A percentile compares a stretch with the other conserved stretches of the same genome.
These are phyloP conservation scores for Trichomonas vaginalis DNA, from an alignment of 208 protist genomes.

Conservation along the genomic window DNA sequence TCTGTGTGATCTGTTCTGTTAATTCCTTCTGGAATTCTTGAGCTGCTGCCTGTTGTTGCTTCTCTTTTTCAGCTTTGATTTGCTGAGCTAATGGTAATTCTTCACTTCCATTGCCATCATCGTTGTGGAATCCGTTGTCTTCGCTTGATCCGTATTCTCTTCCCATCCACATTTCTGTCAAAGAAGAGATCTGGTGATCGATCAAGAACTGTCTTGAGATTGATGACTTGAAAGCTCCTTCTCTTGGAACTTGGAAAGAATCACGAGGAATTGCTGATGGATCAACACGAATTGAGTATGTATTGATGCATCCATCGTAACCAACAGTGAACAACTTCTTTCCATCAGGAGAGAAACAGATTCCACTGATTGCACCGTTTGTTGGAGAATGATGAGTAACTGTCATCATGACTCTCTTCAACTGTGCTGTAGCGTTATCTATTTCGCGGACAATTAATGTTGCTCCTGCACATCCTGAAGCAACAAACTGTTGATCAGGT, in stretches of 20 bases:
- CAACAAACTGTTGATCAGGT: background rate
- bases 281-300: background rate
- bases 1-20: background rate
- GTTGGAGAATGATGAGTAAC: background rate
- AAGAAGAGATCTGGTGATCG: background rate
- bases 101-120: background rate
- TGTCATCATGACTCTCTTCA: background rate
- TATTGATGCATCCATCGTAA: constrained; percentile 8
- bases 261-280: background rate
- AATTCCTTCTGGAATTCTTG: background rate
- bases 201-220: background rate
- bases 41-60: background rate
- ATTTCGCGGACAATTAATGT: background rate
- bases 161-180: background rate
- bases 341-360: background rate
- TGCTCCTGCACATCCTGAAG: background rate
- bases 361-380: background rate
- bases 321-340: background rate
- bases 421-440: background rate
- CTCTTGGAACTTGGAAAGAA: background rate
- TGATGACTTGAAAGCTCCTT: background rate
- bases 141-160: background rate
- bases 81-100: background rate
- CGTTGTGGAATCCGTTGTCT: background rate
- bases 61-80: background rate